phyloP scores from a whole-genome alignment of 306 rosid species.

The Fragaria ananassa region DNA sequence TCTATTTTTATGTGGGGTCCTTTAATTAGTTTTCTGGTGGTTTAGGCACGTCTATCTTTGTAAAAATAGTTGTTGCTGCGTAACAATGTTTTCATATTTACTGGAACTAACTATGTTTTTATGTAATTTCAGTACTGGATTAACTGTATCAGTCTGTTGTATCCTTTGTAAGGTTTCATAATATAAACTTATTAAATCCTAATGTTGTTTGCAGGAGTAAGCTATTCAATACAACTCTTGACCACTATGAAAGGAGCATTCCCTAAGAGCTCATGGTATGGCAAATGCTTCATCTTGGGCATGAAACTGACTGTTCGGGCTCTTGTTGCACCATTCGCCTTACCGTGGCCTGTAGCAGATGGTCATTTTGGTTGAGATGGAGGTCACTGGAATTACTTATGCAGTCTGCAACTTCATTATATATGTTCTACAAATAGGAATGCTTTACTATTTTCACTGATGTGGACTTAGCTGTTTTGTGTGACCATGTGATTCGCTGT shows the following conservation, averaged over 20 bases:
- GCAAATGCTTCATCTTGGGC: not conserved
- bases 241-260: conserved; percentile 81
- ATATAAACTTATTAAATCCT: not conserved
- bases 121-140: not conserved
- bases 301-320: not conserved
- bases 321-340: not conserved
- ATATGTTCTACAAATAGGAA: too few relatives aligned
- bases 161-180: not conserved
- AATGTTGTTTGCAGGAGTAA: conserved; percentile 55
- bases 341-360: not conserved
- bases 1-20: not conserved
- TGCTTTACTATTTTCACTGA: not conserved
- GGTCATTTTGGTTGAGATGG: not conserved
- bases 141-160: not conserved
- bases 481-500: not conserved
- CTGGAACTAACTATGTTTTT: not conserved
- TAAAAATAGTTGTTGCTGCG: too few relatives aligned
- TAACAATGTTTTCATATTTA: not conserved
- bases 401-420: not conserved
- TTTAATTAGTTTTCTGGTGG: not conserved
- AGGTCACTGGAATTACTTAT: not conserved
- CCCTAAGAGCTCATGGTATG: conserved; percentile 39
- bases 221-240: conserved; percentile 76
- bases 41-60: not conserved
- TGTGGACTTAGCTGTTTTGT: not conserved